phyloP scores from a whole-genome alignment of 495 filamentous ascomycete genomes.

The Lasiosphaeria miniovina region DNA sequence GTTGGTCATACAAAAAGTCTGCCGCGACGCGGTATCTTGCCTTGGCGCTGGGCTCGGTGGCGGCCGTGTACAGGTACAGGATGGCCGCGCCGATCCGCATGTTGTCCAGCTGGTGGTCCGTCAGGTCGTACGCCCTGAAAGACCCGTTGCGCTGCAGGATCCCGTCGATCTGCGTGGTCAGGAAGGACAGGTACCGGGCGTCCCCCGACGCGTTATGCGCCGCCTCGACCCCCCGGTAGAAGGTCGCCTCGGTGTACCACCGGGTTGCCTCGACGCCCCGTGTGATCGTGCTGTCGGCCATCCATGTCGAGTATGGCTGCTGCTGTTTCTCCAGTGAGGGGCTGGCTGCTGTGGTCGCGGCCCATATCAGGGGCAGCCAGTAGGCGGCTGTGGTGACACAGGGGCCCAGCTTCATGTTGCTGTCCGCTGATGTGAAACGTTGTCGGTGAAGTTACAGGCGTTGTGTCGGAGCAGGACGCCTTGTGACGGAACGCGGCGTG shows the following conservation, averaged over 20 bases:
- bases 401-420: too few relatives aligned
- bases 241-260: slow-evolving; percentile 37
- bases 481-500: too few relatives aligned
- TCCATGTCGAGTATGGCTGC: slow-evolving; percentile 38
- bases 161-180: slow-evolving; percentile 36
- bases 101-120: slow-evolving; percentile 49
- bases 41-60: slow-evolving; percentile 34
- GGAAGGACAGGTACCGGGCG: slow-evolving; percentile 11
- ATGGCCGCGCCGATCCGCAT: slow-evolving; percentile 48
- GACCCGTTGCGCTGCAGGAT: slow-evolving; percentile 39
- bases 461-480: too few relatives aligned
- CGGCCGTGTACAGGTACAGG: slow-evolving; percentile 42
- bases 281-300: slow-evolving; percentile 48
- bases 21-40: slow-evolving; percentile 40
- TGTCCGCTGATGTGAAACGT: too few relatives aligned
- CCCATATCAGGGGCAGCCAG: too few relatives aligned
- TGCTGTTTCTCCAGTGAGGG: too few relatives aligned
- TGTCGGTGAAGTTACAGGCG: too few relatives aligned
- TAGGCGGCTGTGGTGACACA: too few relatives aligned
- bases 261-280: slow-evolving; percentile 37
- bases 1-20: slow-evolving; percentile 43
- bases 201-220: slow-evolving; percentile 23
- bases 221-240: slow-evolving; percentile 39
- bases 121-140: slow-evolving; percentile 35
- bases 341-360: too few relatives aligned